Conservation (phyloP, 768 basidiomycete genomes). For the Phaeotremella fagi region DNA sequence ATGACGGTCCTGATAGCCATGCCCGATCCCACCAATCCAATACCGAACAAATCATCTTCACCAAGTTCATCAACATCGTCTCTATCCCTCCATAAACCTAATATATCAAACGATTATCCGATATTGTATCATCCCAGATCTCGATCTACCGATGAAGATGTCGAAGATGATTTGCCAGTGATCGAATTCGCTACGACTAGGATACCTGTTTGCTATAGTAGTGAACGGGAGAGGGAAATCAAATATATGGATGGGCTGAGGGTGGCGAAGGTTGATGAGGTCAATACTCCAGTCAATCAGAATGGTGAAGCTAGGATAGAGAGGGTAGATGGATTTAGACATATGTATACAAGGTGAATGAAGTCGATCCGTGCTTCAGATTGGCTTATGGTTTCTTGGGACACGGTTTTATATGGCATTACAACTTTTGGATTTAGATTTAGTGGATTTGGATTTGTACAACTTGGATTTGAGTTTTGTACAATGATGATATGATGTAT, state of each 20-base stretch:
- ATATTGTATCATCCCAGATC: not conserved
- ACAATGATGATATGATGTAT: too few species aligned
- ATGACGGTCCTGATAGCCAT: constrained; percentile 15
- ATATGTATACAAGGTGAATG: not conserved
- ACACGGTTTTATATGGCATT: too few species aligned
- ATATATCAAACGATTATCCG: not conserved
- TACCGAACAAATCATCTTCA: not conserved
- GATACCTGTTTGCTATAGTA: not conserved
- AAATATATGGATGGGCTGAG: not conserved
- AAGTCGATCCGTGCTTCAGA: not conserved
- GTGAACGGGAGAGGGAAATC: not conserved
- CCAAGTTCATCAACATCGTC: not conserved
- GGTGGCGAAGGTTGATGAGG: not conserved
- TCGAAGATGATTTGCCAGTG: not conserved
- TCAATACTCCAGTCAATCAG: too few species aligned
- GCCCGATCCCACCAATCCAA: constrained; percentile 5
- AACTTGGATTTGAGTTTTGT: too few species aligned
- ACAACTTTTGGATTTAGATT: too few species aligned
- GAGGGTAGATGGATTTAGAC: constrained; percentile 5
- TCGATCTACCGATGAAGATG: too few species aligned
- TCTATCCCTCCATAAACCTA: not conserved
- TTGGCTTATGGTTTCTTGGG: too few species aligned
- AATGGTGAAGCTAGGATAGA: not conserved
- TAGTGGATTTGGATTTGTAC: too few species aligned
- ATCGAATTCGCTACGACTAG: not conserved